A percentile compares a stretch with the other conserved stretches of the same genome.
Conservation (phyloP, 1,139 yeast genomes). For the Pichia sp. region DNA sequence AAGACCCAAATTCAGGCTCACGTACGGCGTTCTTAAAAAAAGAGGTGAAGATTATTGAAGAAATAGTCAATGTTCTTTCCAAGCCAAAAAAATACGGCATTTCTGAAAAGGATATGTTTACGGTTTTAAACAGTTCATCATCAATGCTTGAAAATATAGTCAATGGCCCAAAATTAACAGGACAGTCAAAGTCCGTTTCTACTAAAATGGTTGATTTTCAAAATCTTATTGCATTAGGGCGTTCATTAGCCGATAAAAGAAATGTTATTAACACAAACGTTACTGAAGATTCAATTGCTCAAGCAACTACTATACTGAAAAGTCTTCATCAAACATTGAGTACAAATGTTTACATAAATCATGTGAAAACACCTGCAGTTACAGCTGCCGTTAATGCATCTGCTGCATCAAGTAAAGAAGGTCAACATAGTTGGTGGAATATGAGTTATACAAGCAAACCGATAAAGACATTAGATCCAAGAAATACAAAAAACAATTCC, state of each 20-base stretch:
- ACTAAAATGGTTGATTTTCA: slow-evolving; percentile 19
- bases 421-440: slow-evolving; percentile 11
- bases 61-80: slow-evolving; percentile 21
- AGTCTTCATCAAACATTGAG: slow-evolving; percentile 16
- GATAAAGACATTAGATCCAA: slow-evolving; percentile 2
- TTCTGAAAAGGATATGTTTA: slow-evolving; percentile 18
- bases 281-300: slow-evolving; percentile 11
- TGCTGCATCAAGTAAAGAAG: slow-evolving; percentile 4
- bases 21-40: slow-evolving; percentile 11
- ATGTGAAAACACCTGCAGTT: slow-evolving; percentile 12
- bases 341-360: slow-evolving; percentile 26
- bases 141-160: slow-evolving; percentile 11
- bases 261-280: slow-evolving; percentile 6
- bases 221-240: slow-evolving; percentile 22
- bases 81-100: slow-evolving; percentile 20
- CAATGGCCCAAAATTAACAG: slow-evolving; percentile 7
- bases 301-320: background rate
- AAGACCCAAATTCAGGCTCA: too few relatives aligned
- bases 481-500: background rate
- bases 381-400: slow-evolving; percentile 9
- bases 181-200: slow-evolving; percentile 2
- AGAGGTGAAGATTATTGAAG: slow-evolving; percentile 22
- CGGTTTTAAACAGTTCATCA: slow-evolving; percentile 15
- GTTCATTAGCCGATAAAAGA: slow-evolving; percentile 13
- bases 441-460: slow-evolving; percentile 1